These are phyloP conservation scores for Globisporangium spiculum DNA, from an alignment of 352 stramenopile genomes.

Conservation along the genomic window DNA sequence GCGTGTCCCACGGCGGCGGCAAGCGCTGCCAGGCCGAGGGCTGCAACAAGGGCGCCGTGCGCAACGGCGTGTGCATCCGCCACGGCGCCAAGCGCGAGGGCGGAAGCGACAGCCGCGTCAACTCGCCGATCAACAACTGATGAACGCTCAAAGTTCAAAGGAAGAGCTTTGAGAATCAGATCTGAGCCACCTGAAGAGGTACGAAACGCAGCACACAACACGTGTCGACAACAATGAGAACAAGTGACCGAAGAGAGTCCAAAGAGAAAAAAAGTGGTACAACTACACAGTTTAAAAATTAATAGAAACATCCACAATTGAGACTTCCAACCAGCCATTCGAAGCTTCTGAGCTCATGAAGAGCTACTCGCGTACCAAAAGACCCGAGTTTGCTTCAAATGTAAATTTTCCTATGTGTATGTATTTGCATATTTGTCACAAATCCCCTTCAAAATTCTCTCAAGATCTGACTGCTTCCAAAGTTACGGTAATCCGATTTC, in stretches of 20 bases:
- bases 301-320: not conserved
- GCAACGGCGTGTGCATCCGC: slow-evolving; percentile 85
- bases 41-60: slow-evolving; percentile 83
- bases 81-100: slow-evolving; percentile 71
- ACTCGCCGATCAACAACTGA: slow-evolving; percentile 19
- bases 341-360: not conserved
- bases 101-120: slow-evolving; percentile 17
- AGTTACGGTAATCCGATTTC: not conserved
- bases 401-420: not conserved
- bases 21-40: slow-evolving; percentile 70
- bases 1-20: slow-evolving; percentile 69
- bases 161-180: slow-evolving; percentile 1
- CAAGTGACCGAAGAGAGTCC: not conserved
- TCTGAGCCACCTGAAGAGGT: slow-evolving; percentile 2
- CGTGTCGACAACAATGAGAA: not conserved
- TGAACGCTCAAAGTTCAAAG: not conserved
- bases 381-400: not conserved
- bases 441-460: not conserved
- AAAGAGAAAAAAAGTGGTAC: not conserved
- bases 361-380: not conserved
- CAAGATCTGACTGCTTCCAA: not conserved
- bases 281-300: not conserved
- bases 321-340: not conserved
- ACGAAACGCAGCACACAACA: not conserved
- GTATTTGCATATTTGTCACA: not conserved